Percentiles rank a stretch among this genome's conserved stretches.
Conservation (phyloP, 2,329 filamentous ascomycete genomes). For the Pestalotiopsis sp. region DNA sequence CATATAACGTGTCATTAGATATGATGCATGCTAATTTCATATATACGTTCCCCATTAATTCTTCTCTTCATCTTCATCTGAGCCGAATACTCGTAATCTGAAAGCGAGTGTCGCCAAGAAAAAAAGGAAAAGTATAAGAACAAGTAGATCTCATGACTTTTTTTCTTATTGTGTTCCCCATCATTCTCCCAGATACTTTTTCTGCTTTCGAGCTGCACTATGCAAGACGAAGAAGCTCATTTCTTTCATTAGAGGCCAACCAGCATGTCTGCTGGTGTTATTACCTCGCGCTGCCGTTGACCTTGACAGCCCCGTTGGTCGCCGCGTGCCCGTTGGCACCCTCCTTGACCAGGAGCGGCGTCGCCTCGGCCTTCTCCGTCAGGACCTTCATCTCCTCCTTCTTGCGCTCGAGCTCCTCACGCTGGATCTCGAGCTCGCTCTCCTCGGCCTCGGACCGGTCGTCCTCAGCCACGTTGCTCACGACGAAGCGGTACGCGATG, state of each 20-base stretch:
- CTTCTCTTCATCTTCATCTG: neutral
- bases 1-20: neutral
- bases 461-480: slow-evolving; percentile 64
- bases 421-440: slow-evolving; percentile 55
- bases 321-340: slow-evolving; percentile 14
- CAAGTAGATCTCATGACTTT: neutral
- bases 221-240: neutral
- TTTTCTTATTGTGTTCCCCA: neutral
- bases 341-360: slow-evolving; percentile 28
- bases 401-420: slow-evolving; percentile 23
- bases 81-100: neutral
- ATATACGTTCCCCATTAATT: neutral
- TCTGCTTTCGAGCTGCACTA: neutral
- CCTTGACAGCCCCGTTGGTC: slow-evolving; percentile 27
- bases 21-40: neutral
- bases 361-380: slow-evolving; percentile 22
- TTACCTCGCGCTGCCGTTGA: neutral
- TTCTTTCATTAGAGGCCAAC: neutral
- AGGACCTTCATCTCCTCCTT: slow-evolving; percentile 19
- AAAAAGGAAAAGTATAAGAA: neutral
- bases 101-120: neutral
- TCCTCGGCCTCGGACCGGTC: slow-evolving; percentile 73
- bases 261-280: neutral
- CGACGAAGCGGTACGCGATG: slow-evolving; percentile 72
- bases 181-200: neutral